Percentiles rank a stretch among this genome's conserved stretches.
Evolutionary conservation across 2,329 filamentous ascomycete genomes (phyloP).

Genomic region (Leptodontidium sp.): DNA sequence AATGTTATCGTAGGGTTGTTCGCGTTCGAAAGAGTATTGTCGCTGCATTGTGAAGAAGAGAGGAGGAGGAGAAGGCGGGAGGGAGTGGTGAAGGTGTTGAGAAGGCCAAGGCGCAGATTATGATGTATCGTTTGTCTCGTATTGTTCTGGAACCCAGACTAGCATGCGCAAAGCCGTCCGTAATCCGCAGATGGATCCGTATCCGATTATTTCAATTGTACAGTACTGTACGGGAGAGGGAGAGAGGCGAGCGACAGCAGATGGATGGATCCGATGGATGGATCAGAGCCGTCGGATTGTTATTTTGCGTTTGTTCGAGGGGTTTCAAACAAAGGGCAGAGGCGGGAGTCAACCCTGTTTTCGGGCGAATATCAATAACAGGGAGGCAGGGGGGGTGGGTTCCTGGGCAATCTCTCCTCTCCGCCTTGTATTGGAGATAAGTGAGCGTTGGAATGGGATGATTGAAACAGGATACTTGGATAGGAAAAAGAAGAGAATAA

Average conservation of each 20-base stretch:
- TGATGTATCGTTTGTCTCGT: conserved; percentile 12
- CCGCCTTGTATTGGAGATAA: no score
- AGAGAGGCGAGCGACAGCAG: neutral
- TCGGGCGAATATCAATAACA: conserved; percentile 16
- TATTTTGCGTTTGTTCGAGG: conserved; percentile 3
- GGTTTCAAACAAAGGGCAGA: conserved; percentile 19
- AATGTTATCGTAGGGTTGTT: conserved; percentile 14
- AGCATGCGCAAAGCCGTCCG: conserved; percentile 1
- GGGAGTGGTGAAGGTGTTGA: neutral
- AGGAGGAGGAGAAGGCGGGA: conserved; percentile 13
- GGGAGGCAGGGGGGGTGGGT: neutral
- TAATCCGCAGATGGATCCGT: neutral
- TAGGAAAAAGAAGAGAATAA: no score
- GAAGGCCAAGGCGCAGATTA: conserved; percentile 1
- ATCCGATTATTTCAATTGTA: neutral
- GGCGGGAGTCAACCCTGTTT: conserved; percentile 20
- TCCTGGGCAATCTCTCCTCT: conserved; percentile 2
- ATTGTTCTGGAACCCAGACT: conserved; percentile 10
- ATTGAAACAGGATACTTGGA: no score
- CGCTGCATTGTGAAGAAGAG: conserved; percentile 32
- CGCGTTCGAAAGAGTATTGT: conserved; percentile 37
- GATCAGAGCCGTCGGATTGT: neutral
- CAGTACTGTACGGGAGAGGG: neutral
- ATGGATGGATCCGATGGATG: neutral
- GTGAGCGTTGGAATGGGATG: no score